These are phyloP conservation scores for Hemisphaericaspora nanyangensis DNA, from an alignment of 805 yeast genomes.

Conservation along the genomic window DNA sequence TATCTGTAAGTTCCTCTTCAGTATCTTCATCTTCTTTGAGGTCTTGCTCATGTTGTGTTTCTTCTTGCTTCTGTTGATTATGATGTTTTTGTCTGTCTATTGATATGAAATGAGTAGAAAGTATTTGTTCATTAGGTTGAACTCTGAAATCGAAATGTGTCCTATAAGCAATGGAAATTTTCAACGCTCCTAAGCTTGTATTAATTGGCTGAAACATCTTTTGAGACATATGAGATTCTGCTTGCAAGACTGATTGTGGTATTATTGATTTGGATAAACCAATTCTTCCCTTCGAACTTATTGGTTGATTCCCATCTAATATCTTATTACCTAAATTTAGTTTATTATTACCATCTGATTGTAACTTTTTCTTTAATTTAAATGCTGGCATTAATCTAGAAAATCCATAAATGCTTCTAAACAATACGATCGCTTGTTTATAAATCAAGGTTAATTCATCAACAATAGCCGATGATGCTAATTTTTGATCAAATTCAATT, in stretches of 20 bases:
- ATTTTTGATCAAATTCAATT: slow-evolving; percentile 64
- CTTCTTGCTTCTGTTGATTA: neutral
- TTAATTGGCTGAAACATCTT: slow-evolving; percentile 65
- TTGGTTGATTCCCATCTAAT: slow-evolving; percentile 74
- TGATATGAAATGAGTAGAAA: slow-evolving; percentile 53
- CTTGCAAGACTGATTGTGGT: slow-evolving; percentile 32
- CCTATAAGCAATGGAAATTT: slow-evolving; percentile 77
- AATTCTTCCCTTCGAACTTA: slow-evolving; percentile 76
- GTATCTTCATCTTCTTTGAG: no score
- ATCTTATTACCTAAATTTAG: slow-evolving; percentile 56
- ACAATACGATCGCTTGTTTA: slow-evolving; percentile 67
- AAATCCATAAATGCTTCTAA: slow-evolving; percentile 69
- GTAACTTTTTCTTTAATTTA: slow-evolving; percentile 43
- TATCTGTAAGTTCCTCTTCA: neutral
- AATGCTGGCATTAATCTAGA: slow-evolving; percentile 69
- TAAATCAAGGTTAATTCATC: slow-evolving; percentile 66
- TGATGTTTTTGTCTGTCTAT: slow-evolving; percentile 31
- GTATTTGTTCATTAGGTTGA: slow-evolving; percentile 60
- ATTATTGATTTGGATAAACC: slow-evolving; percentile 74
- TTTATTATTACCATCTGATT: slow-evolving; percentile 7
- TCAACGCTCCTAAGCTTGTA: slow-evolving; percentile 71
- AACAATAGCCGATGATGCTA: slow-evolving; percentile 27
- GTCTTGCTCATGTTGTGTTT: neutral
- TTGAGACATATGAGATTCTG: slow-evolving; percentile 53
- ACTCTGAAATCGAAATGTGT: slow-evolving; percentile 64